These are phyloP conservation scores for Xerocomus minutiporus DNA, from an alignment of 1,284 basidiomycete genomes.

Conservation along the genomic window DNA sequence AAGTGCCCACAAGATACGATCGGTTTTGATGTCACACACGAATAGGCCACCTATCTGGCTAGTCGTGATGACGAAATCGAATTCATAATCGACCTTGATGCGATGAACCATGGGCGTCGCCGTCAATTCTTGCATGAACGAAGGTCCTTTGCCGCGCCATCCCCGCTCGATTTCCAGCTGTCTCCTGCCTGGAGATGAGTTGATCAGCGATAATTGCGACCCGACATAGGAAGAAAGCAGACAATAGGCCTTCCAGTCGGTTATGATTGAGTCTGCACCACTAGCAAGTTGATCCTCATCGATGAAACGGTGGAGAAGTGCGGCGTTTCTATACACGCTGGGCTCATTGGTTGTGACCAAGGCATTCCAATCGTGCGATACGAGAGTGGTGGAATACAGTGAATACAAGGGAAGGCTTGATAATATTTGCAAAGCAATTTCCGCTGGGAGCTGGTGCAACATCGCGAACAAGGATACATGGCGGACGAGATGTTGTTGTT, in stretches of 20 bases:
- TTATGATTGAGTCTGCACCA: slow-evolving; percentile 26
- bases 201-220: slow-evolving; percentile 9
- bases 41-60: slow-evolving; percentile 48
- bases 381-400: slow-evolving; percentile 32
- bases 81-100: slow-evolving; percentile 66
- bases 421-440: slow-evolving; percentile 45
- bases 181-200: slow-evolving; percentile 39
- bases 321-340: slow-evolving; percentile 50
- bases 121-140: slow-evolving; percentile 34
- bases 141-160: slow-evolving; percentile 52
- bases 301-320: slow-evolving; percentile 46
- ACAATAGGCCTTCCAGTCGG: slow-evolving; percentile 60
- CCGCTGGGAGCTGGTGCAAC: slow-evolving; percentile 44
- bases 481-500: no score
- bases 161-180: slow-evolving; percentile 44
- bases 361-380: slow-evolving; percentile 42
- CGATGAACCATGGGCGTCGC: slow-evolving; percentile 49
- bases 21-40: slow-evolving; percentile 50
- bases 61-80: slow-evolving; percentile 55
- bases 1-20: slow-evolving; percentile 54
- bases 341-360: slow-evolving; percentile 45
- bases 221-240: slow-evolving; percentile 26
- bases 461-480: slow-evolving; percentile 18
- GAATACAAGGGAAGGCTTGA: slow-evolving; percentile 44
- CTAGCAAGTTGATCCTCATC: slow-evolving; percentile 26